Base-by-base conservation (phyloP, 177 flowering plant species). In the Vitis hybrid region DNA sequence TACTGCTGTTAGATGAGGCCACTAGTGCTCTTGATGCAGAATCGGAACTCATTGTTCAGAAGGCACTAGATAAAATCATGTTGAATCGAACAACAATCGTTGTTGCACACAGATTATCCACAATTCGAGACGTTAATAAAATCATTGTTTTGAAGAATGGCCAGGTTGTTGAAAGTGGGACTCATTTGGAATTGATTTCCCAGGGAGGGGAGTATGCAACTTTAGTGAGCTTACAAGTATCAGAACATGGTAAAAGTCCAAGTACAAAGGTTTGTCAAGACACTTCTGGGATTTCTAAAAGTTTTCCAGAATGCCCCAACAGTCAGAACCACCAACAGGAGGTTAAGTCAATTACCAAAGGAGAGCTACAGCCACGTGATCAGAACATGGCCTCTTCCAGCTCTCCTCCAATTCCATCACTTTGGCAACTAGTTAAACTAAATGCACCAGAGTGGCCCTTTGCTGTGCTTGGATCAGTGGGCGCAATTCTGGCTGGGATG, bases 1-100 rank as follows among this genome's bases (percentile, higher is more conserved):
- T 89, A 70, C 72, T 89, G 30, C 93, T 87, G 56, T 77, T 87
- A 51, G 93, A 89, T 77, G 93, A 89, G 72, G 88, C 93, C 50
- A 87, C 89, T 23, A 84, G 93, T 78, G 89, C 91, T 54, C 86
- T 89, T 68, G 93, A 87, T 77, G 74, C 87, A 61, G 91, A 83
- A 77, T 87, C 91, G 30, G 91, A 89, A 72, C 72, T 65, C 10
- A 45, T 84, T 51, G 92, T 88, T 65, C 93, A 87, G 70, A 79
- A 86, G 71, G 88, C 90, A 18, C 77, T 89, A 9, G 75, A 82
- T 15, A 74, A 60, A 70, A 77, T 87, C 30, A 85, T 81, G 87
- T 75, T 81, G 19, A 56, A 77, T 4, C 72, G 91, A 65, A 89
- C 93, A 23, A 83, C 88, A 8, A 74, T 89, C 6, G 30, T 89